Conservation (phyloP, 2,329 filamentous ascomycete species). For the Cercospora berteroae region DNA sequence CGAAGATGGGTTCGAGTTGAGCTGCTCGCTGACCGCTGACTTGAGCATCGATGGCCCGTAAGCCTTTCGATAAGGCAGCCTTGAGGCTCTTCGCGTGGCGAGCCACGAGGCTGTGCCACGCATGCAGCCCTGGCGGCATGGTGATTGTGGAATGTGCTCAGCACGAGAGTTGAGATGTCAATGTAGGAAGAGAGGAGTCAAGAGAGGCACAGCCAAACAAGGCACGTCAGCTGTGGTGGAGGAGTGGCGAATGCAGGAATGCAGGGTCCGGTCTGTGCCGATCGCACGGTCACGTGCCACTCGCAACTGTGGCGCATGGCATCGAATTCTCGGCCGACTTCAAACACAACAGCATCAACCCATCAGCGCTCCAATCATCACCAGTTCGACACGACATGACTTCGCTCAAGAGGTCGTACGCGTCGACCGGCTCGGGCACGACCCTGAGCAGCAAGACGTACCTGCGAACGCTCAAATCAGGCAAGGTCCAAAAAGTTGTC, state of each 20-base stretch:
- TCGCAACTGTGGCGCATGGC: background rate
- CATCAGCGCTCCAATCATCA: background rate
- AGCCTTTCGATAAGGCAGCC: constrained; percentile 31
- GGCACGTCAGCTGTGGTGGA: background rate
- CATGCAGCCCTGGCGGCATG: constrained; percentile 39
- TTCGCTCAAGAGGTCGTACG: constrained; percentile 59
- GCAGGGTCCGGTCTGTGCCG: background rate
- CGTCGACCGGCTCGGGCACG: constrained; percentile 61
- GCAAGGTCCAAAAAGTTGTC: constrained; percentile 98
- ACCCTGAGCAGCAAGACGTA: constrained; percentile 89
- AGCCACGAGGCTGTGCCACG: constrained; percentile 39
- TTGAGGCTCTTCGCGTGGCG: constrained; percentile 37
- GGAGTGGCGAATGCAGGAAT: constrained; percentile 2
- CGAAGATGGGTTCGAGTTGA: constrained; percentile 58
- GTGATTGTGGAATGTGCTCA: constrained; percentile 23
- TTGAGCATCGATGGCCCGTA: constrained; percentile 34
- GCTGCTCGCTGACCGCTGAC: constrained; percentile 40
- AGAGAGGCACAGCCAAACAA: background rate
- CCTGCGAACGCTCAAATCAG: constrained; percentile 88
- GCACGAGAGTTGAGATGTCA: constrained; percentile 12
- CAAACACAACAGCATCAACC: background rate
- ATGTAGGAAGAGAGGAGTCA: background rate
- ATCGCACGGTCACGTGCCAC: background rate
- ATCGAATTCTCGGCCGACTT: background rate
- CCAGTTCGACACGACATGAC: constrained; percentile 48